Evolutionary conservation across 78 protist species (phyloP).

Genomic region (Acrasis kona): DNA sequence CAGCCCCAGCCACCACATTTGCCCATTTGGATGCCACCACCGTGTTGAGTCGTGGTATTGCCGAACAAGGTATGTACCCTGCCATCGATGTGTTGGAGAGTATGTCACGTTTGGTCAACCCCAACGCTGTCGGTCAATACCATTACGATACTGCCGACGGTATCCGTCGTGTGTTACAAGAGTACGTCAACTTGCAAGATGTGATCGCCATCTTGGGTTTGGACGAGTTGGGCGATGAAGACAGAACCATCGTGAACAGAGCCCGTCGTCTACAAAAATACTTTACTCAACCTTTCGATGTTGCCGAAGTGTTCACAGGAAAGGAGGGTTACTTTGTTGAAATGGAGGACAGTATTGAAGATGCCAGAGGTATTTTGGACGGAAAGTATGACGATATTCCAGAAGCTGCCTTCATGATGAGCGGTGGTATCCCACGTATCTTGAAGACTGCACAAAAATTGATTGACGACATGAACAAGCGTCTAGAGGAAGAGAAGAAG

Average conservation of each 20-base stretch:
- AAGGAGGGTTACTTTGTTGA: slow-evolving; percentile 80
- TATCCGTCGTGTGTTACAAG: slow-evolving; percentile 86
- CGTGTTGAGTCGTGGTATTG: slow-evolving; percentile 90
- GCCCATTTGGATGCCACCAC: slow-evolving; percentile 98
- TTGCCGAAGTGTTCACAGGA: slow-evolving; percentile 97
- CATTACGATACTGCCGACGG: slow-evolving; percentile 86
- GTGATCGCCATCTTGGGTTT: slow-evolving; percentile 98
- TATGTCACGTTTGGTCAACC: slow-evolving; percentile 92
- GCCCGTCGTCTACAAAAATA: slow-evolving; percentile 94
- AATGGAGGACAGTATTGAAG: slow-evolving; percentile 70
- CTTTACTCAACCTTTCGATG: slow-evolving; percentile 98
- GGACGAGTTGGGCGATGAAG: slow-evolving; percentile 95
- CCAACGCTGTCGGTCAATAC: slow-evolving; percentile 80
- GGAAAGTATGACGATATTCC: slow-evolving; percentile 91
- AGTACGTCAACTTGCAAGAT: slow-evolving; percentile 95
- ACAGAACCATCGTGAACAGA: slow-evolving; percentile 90
- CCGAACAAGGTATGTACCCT: slow-evolving; percentile 98
- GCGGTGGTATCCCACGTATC: slow-evolving; percentile 80
- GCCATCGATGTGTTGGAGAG: slow-evolving; percentile 98
- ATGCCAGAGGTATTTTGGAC: slow-evolving; percentile 69
- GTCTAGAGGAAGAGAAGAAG: not conserved
- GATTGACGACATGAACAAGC: slow-evolving; percentile 30
- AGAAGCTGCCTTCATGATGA: slow-evolving; percentile 97
- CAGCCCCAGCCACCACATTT: slow-evolving; percentile 99
- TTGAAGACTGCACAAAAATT: slow-evolving; percentile 65